Evolutionary conservation across 208 protist species (phyloP), one percentile per base, ranked within the genome.

Genomic region (Blechomonas ayalai): DNA sequence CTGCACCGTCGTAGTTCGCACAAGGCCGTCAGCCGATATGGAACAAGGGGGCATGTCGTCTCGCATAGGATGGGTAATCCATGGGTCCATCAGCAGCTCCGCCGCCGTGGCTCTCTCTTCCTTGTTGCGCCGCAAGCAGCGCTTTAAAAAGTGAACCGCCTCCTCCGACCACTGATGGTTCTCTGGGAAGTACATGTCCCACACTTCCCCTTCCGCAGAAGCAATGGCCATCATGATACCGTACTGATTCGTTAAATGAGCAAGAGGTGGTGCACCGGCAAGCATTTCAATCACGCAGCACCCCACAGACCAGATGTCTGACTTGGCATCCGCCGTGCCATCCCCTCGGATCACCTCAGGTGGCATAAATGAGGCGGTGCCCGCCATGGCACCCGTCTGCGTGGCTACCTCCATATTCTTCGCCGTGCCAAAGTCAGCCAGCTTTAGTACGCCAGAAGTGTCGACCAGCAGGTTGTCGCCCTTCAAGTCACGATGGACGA

Each of bases 241-340:
- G 66, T 82, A 89, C 58, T 85, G 79, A 33, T 81, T 89, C 39
- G 51, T 50, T 4, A 92, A 35, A 33, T 67, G 49, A 15, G 76
- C 52, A 28, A 90, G 65, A 5, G 84, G 84, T 20, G 80, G 70
- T 28, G 36, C 51, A 19, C 80, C 80, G 1, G 80, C 75, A 12
- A 96, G 52, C 85, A 96, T 94, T 63, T 96, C 81, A 50, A 95
- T 79, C 15, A 94, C 73, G 37, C 78, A 90, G 64, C 88, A 96
- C 8, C 74, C 91, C 10, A 93, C 62, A n/a, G 77, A 85, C 89
- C 91, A 97, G 18, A 97, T 72, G 52, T 97, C 91, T 12, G 82
- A 69, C 24, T 48, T 2, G 39, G 71, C 31, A 9, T 68, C 61
- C 16, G 45, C 61, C n/a, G 39, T 22, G 13, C 29, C 39, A 5